Evolutionary conservation across 2,329 filamentous ascomycete genomes (phyloP), one percentile per base, ranked within the genome.

Genomic region (Fonsecaea pugnacius): DNA sequence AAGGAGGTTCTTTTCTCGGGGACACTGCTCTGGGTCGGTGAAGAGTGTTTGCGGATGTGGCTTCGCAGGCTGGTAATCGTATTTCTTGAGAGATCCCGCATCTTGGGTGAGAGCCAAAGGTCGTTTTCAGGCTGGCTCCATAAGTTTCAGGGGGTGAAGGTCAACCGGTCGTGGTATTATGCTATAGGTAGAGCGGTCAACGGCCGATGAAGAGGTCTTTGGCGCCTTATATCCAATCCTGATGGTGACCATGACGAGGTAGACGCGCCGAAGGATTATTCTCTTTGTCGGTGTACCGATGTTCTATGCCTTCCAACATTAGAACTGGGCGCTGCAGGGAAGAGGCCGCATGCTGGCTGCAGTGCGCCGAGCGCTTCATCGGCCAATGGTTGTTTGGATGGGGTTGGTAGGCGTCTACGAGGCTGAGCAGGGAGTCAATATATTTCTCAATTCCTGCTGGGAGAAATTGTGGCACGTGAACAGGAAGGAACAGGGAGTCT

Each of bases 1-100:
- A 68, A 65, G 1, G 60, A 62, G 1, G 52, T 51, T 60, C 38
- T 52, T 9, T 32, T 54, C 30, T 48, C 60, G 2, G 43, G 24
- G 6, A 32, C 36, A 24, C 33, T 24, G 50, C 64, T 60, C 30
- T 32, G 58, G 16, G 27, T 54, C 24, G 64, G 58, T 1, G 32
- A 46, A n/a, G 64, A 66, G 7, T 27, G n/a, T 35, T 50, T 43
- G n/a, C 60, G 60, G 40, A 43, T 33, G 35, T 63, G 64, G 8
- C 50, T 53, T 33, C 50, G 36, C 14, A 53, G 14, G 35, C 35
- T 60, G 38, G 36, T 30, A n/a, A 50, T 38, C 9, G 43, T 54
- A 18, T 40, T 36, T 12, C 52, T 51, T 30, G 10, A 58, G 4
- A 48, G 40, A 6, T 27, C 33, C n/a, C 56, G 56, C 60, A 66